These are phyloP conservation scores for Termitomyces sp. DNA, from an alignment of 768 basidiomycete species.

Conservation along the genomic window DNA sequence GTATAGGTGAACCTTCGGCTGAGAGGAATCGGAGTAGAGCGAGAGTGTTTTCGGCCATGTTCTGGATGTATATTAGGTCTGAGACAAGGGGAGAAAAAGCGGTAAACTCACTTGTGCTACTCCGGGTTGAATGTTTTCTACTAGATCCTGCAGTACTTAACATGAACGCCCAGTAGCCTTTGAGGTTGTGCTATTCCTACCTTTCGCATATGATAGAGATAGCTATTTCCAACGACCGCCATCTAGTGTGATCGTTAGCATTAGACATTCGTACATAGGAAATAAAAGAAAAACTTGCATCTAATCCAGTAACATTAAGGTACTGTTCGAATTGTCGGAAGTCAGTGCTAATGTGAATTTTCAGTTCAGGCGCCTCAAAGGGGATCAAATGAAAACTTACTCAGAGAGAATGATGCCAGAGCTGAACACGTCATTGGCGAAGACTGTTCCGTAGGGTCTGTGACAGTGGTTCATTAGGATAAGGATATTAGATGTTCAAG, in stretches of 20 bases:
- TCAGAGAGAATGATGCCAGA: conserved; percentile 89
- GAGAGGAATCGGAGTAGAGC: conserved; percentile 75
- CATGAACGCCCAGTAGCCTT: not conserved
- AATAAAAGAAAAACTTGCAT: conserved; percentile 45
- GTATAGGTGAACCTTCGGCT: conserved; percentile 63
- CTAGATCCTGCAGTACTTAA: conserved; percentile 50
- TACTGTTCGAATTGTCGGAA: conserved; percentile 93
- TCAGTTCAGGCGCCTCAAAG: conserved; percentile 7
- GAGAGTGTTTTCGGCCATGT: conserved; percentile 88
- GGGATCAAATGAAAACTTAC: conserved; percentile 35
- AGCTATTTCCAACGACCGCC: conserved; percentile 88
- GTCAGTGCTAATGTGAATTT: conserved; percentile 61
- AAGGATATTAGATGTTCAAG: not conserved
- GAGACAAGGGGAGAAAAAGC: not conserved
- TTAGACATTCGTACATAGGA: conserved; percentile 10
- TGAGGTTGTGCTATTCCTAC: conserved; percentile 27
- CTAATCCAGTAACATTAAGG: conserved; percentile 84
- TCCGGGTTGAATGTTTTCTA: conserved; percentile 81
- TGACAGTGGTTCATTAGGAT: not conserved
- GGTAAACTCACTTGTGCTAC: conserved; percentile 49
- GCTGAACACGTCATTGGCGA: conserved; percentile 90
- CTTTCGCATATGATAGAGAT: conserved; percentile 91
- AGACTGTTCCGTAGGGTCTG: conserved; percentile 83
- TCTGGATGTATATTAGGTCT: conserved; percentile 39
- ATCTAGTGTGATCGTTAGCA: conserved; percentile 44